Conservation (phyloP, 2,329 filamentous ascomycete species). For the Colletotrichum sp. region DNA sequence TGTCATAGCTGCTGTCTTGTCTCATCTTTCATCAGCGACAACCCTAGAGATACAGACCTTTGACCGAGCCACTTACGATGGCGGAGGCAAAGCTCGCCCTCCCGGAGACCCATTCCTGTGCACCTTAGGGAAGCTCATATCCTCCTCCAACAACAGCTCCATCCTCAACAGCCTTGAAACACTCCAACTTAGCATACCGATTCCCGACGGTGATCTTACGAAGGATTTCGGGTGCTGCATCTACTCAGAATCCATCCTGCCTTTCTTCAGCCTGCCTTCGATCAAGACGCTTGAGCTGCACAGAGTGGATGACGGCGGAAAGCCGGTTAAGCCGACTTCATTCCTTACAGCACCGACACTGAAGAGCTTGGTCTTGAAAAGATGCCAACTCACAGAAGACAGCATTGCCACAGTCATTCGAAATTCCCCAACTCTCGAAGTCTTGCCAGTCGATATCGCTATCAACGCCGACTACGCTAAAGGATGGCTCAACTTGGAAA, state of each 20-base stretch:
- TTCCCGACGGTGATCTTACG: neutral
- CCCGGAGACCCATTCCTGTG: neutral
- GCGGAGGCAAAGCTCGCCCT: neutral
- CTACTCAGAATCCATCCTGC: neutral
- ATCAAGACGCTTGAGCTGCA: neutral
- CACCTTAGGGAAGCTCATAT: neutral
- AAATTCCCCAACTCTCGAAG: neutral
- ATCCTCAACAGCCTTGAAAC: neutral
- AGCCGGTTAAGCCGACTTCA: neutral
- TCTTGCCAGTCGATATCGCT: neutral
- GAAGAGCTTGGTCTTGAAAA: neutral
- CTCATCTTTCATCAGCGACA: neutral
- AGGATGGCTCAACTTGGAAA: neutral
- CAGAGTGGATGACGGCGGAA: neutral
- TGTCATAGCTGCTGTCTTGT: neutral
- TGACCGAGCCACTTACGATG: neutral
- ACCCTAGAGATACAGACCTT: neutral
- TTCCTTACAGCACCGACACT: neutral
- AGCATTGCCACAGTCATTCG: neutral
- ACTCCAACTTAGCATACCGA: neutral
- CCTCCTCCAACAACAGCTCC: neutral
- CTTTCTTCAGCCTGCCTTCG: neutral
- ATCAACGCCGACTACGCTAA: neutral
- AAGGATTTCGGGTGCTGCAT: neutral
- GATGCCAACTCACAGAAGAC: neutral